A percentile compares a stretch with the other conserved stretches of the same genome.
Evolutionary conservation across 257 asterid species (phyloP).

Genomic region (Solanum etuberosum): DNA sequence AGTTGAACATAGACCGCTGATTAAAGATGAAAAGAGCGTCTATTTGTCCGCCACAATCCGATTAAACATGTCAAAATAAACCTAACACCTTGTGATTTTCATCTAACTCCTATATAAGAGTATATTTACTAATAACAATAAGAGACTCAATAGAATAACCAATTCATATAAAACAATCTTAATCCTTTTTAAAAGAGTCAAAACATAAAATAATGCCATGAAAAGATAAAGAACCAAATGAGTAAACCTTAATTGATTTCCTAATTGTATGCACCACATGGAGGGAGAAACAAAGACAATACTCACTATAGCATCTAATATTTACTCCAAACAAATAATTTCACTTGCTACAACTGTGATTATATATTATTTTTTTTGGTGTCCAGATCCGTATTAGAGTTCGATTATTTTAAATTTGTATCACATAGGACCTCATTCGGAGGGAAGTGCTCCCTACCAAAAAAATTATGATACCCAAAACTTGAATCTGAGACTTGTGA

Average conservation of each 20-base stretch:
- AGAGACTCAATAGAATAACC: neutral
- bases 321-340: neutral
- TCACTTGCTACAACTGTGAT: neutral
- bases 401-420: no score
- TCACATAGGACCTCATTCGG: fast-evolving
- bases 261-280: neutral
- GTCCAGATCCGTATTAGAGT: fast-evolving
- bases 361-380: no score
- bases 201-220: neutral
- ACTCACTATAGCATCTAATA: neutral
- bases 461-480: fast-evolving
- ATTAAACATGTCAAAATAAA: neutral
- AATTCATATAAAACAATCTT: neutral
- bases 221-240: neutral
- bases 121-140: neutral
- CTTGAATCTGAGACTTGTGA: fast-evolving
- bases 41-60: neutral
- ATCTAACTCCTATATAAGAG: neutral
- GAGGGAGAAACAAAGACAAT: neutral
- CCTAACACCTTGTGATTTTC: no score
- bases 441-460: neutral
- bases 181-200: neutral
- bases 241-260: neutral
- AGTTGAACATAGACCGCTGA: fast-evolving
- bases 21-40: fast-evolving